Conservation (phyloP, 2,329 filamentous ascomycete genomes). For the Diaporthe caulivora region DNA sequence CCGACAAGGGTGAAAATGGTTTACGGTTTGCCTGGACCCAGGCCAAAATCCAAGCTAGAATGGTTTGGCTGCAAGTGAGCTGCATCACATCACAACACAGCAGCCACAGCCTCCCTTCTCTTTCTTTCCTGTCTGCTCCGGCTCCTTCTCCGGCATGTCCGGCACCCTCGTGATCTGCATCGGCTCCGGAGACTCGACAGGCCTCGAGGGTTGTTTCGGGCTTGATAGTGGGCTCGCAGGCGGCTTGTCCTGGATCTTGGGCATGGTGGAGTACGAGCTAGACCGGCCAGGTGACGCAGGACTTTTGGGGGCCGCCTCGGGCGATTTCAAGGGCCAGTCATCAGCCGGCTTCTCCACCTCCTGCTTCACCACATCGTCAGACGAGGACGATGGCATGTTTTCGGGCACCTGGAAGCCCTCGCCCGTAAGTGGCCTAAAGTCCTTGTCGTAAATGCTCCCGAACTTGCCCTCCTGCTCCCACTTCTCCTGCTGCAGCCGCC, state of each 20-base stretch:
- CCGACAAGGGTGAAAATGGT: not conserved
- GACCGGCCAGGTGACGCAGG: slow-evolving; percentile 59
- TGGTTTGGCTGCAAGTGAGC: not conserved
- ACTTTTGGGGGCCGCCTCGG: slow-evolving; percentile 60
- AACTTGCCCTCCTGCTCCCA: slow-evolving; percentile 94
- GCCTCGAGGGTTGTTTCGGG: slow-evolving; percentile 58
- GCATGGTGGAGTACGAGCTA: slow-evolving; percentile 73
- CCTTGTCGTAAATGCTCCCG: slow-evolving; percentile 86
- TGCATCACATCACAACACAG: slow-evolving; percentile 80
- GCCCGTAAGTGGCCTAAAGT: slow-evolving; percentile 86
- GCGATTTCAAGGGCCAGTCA: slow-evolving; percentile 72
- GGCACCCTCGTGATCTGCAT: slow-evolving; percentile 59
- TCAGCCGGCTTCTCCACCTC: slow-evolving; percentile 49
- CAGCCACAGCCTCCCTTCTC: slow-evolving; percentile 75
- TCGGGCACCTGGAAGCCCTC: slow-evolving; percentile 63
- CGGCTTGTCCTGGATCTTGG: slow-evolving; percentile 65
- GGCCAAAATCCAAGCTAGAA: not conserved
- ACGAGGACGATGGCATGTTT: slow-evolving; percentile 15
- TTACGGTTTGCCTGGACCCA: not conserved
- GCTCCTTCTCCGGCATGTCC: slow-evolving; percentile 63
- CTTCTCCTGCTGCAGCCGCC: slow-evolving; percentile 90
- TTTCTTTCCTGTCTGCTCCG: slow-evolving; percentile 63
- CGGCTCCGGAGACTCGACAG: slow-evolving; percentile 50
- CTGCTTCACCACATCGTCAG: slow-evolving; percentile 48
- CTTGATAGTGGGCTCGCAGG: slow-evolving; percentile 56